Conservation (phyloP, 2,329 filamentous ascomycete genomes). For the Simplicillium aogashimaense region DNA sequence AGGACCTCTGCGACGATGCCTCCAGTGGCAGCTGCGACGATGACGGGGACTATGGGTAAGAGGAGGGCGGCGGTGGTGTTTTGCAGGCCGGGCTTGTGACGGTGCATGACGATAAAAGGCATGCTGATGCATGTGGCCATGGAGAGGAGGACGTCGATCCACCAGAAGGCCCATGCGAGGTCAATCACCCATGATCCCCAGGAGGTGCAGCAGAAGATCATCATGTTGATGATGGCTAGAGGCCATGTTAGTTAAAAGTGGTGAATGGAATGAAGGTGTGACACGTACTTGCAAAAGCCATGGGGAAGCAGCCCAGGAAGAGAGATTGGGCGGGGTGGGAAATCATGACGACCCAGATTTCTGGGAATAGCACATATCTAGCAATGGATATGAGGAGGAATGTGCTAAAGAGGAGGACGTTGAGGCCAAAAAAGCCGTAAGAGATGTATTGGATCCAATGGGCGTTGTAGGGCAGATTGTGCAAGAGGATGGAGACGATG, state of each 20-base stretch:
- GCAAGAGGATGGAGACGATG: slow-evolving; percentile 53
- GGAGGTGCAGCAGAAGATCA: slow-evolving; percentile 48
- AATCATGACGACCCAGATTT: slow-evolving; percentile 58
- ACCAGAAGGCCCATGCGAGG: slow-evolving; percentile 49
- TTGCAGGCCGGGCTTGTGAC: slow-evolving; percentile 34
- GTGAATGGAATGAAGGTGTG: not conserved
- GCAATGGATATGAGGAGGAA: slow-evolving; percentile 45
- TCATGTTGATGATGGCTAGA: slow-evolving; percentile 52
- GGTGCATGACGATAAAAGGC: slow-evolving; percentile 44
- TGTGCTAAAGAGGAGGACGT: slow-evolving; percentile 44
- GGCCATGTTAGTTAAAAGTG: not conserved
- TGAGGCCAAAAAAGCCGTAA: slow-evolving; percentile 50
- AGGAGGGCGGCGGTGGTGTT: slow-evolving; percentile 56
- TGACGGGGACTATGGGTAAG: slow-evolving; percentile 55
- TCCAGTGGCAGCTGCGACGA: slow-evolving; percentile 56
- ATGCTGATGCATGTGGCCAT: slow-evolving; percentile 43
- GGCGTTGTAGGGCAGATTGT: slow-evolving; percentile 50
- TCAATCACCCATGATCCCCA: slow-evolving; percentile 50
- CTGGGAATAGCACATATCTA: slow-evolving; percentile 55
- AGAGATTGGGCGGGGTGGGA: slow-evolving; percentile 56
- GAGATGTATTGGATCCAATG: slow-evolving; percentile 49
- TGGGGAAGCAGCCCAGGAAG: slow-evolving; percentile 59
- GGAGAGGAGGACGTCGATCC: slow-evolving; percentile 43
- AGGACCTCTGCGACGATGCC: slow-evolving; percentile 54
- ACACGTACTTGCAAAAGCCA: slow-evolving; percentile 49